A percentile compares a stretch with the other conserved stretches of the same genome.
Conservation (phyloP, 768 basidiomycete genomes). For the Paxillus involutus region DNA sequence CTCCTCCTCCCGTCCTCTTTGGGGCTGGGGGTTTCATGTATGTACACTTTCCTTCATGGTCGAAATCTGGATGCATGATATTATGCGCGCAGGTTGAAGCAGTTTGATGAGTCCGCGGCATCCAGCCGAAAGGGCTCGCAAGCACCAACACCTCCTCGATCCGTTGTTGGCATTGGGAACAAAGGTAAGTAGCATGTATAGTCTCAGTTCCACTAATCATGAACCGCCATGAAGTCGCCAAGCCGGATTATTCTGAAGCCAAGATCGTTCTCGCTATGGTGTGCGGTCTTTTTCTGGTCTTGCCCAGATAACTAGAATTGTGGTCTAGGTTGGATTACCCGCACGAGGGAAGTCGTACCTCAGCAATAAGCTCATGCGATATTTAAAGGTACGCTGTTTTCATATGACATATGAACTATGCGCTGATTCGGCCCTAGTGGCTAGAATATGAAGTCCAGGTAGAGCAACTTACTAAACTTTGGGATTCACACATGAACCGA, state of each 20-base stretch:
- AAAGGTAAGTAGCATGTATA: slow-evolving; percentile 54
- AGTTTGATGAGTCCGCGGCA: slow-evolving; percentile 74
- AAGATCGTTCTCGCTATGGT: slow-evolving; percentile 99
- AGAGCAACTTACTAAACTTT: background rate
- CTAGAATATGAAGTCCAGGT: slow-evolving; percentile 96
- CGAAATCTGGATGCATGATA: background rate
- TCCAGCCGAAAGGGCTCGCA: slow-evolving; percentile 70
- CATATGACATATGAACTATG: background rate
- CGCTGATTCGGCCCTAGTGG: slow-evolving; percentile 62
- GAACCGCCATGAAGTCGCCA: slow-evolving; percentile 59
- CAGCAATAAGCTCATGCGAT: slow-evolving; percentile 96
- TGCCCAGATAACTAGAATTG: background rate
- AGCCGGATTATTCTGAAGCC: slow-evolving; percentile 97
- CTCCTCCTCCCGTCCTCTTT: slow-evolving; percentile 55
- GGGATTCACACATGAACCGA: background rate
- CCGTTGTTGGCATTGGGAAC: slow-evolving; percentile 86
- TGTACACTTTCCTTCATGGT: slow-evolving; percentile 20
- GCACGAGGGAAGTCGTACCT: slow-evolving; percentile 98
- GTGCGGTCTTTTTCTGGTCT: slow-evolving; percentile 7
- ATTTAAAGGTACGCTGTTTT: slow-evolving; percentile 69
- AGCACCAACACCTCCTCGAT: slow-evolving; percentile 74
- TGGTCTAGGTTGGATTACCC: slow-evolving; percentile 84
- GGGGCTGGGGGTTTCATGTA: slow-evolving; percentile 79
- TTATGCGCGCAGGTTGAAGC: slow-evolving; percentile 57
- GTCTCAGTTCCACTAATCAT: slow-evolving; percentile 1